These are phyloP conservation scores for Nepenthes alata DNA, from an alignment of 179 eudicot genomes.

Conservation along the genomic window DNA sequence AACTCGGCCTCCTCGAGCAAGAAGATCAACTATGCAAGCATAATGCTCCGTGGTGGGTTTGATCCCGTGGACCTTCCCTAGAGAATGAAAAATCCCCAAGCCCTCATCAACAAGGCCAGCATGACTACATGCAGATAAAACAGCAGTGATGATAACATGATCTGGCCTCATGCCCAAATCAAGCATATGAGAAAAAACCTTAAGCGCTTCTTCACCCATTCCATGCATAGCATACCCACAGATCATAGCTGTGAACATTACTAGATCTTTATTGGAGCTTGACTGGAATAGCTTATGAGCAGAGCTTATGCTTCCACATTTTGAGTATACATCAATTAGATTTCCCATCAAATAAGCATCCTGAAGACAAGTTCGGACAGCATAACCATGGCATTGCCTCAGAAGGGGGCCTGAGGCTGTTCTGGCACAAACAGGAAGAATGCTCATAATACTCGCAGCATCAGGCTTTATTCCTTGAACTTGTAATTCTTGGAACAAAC, in stretches of 20 bases:
- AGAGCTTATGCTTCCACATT: conserved; percentile 6
- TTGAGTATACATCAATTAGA: conserved; percentile 11
- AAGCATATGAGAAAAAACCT: not conserved
- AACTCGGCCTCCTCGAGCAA: conserved; percentile 12
- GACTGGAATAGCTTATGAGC: conserved; percentile 17
- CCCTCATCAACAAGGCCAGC: conserved; percentile 9
- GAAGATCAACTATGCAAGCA: conserved; percentile 12
- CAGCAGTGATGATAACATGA: conserved; percentile 1
- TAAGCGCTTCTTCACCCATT: not conserved
- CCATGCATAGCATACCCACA: not conserved
- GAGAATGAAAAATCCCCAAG: conserved; percentile 1
- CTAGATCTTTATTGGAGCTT: not conserved
- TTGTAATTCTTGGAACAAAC: conserved; percentile 40
- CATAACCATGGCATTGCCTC: conserved; percentile 8
- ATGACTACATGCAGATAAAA: conserved; percentile 12
- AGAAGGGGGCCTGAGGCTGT: not conserved
- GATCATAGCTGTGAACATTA: conserved; percentile 10
- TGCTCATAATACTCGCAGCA: conserved; percentile 40
- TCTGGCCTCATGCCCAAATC: conserved; percentile 8
- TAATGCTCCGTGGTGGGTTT: conserved; percentile 8
- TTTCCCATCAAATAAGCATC: conserved; percentile 1
- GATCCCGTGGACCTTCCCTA: not conserved
- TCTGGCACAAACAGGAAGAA: conserved; percentile 37
- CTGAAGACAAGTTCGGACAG: not conserved
- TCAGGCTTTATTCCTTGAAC: conserved; percentile 36